Evolutionary conservation across 2,329 filamentous ascomycete genomes (phyloP), one percentile per base, ranked within the genome.

Genomic region (Curvularia eragrostidis): DNA sequence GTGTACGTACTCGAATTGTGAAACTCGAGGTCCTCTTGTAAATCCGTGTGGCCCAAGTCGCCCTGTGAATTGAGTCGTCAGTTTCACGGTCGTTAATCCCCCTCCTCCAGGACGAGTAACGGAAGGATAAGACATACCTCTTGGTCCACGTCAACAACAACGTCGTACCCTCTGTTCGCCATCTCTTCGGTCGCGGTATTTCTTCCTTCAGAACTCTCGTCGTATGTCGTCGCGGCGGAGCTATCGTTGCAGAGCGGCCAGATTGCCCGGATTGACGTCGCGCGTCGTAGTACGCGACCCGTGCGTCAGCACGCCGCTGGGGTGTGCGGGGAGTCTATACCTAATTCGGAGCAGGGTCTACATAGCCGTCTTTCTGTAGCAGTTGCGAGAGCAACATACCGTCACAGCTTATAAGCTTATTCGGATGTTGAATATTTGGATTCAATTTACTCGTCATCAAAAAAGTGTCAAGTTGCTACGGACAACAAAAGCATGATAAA

Each of bases 11-110:
- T 88, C 65, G 93, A 97, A 74, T 88, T 91, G 84, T 99, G 95
- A 82, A 99, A 99, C 85, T 98, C 95, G 77, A 99, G 93, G 80
- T 98, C 95, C 78, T 97, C 94, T 83, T 97, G 93, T 23, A 99
- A 89, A 78, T 99, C 95, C 56, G 95, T 99, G 80, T 97, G 93
- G 72, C 95, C 95, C 75, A 99, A 88, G 80, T 99, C 95, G 73
- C 94, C 94, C 93, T 98, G 76, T 24, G 19, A 36, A 26, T 15
- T 18, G 15, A 21, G 12, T 32, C 3, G 30, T 52, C 21, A 52
- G 50, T 30, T 30, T 47, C n/a, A n/a, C 12, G 18, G 30, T 43
- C 9, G n/a, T 18, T 15, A 36, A n/a, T 36, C 15, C 34, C 15
- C 5, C 15, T 38, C n/a, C 48, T 34, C 18, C 19, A 21, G 13